A percentile compares a stretch with the other conserved stretches of the same genome.
Evolutionary conservation across 129 eudicot species (phyloP).

Genomic region (Tanacetum coccineum): DNA sequence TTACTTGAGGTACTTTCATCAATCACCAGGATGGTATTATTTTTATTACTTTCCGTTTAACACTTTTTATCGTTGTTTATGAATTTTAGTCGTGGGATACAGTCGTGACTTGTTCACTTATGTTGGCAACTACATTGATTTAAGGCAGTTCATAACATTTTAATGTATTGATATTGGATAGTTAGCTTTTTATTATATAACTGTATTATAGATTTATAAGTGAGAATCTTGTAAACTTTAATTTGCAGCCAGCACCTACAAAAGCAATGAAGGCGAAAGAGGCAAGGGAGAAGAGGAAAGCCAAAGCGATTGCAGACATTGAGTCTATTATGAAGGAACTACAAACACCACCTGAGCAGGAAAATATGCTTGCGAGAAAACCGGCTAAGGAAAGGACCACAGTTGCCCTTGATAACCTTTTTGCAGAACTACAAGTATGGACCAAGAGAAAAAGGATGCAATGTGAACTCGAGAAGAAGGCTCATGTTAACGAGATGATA

Average conservation of each 20-base stretch:
- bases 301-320: conserved; percentile 1
- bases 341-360: background rate
- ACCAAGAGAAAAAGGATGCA: background rate
- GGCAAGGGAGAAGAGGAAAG: conserved; percentile 3
- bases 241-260: background rate
- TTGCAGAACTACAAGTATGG: background rate
- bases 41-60: too few species aligned
- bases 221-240: background rate
- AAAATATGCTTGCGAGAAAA: conserved; percentile 5
- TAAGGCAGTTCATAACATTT: too few species aligned
- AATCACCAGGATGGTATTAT: too few species aligned
- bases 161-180: too few species aligned
- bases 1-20: conserved; percentile 18
- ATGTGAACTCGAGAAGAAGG: background rate
- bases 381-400: background rate
- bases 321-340: background rate
- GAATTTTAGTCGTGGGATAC: too few species aligned
- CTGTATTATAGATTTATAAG: background rate
- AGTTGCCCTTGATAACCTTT: background rate
- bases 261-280: background rate
- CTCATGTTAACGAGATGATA: background rate
- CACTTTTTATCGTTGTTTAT: too few species aligned
- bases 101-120: too few species aligned
- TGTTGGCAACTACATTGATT: too few species aligned
- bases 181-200: too few species aligned